Conservation (phyloP, 164 flowering plant genomes). For the Nymphaea colorata region DNA sequence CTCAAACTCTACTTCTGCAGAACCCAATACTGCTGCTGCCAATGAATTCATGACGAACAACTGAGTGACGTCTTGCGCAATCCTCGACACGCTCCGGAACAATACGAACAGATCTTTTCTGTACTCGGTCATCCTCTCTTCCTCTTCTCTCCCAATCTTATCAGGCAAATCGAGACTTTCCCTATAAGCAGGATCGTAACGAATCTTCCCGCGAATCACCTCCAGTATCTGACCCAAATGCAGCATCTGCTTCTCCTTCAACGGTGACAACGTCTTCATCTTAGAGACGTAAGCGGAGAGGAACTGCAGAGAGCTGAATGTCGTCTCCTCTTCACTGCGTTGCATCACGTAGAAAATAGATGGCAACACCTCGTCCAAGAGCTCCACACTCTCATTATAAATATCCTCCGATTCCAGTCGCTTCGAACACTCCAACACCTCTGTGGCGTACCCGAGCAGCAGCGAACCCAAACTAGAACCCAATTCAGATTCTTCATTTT, state of each 20-base stretch:
- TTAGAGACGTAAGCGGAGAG: slow-evolving; percentile 71
- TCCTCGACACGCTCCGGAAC: slow-evolving; percentile 77
- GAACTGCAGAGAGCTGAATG: slow-evolving; percentile 71
- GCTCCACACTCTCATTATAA: slow-evolving; percentile 17
- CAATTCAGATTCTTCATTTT: slow-evolving; percentile 59
- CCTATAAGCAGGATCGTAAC: slow-evolving; percentile 67
- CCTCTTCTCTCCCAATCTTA: slow-evolving; percentile 86
- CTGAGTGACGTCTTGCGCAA: slow-evolving; percentile 87
- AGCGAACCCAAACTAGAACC: slow-evolving; percentile 46
- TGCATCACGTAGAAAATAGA: slow-evolving; percentile 75
- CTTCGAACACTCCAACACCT: slow-evolving; percentile 71
- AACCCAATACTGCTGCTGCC: slow-evolving; percentile 35
- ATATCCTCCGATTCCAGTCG: slow-evolving; percentile 50
- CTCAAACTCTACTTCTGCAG: slow-evolving; percentile 62
- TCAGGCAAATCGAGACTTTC: slow-evolving; percentile 61
- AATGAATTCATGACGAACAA: slow-evolving; percentile 66
- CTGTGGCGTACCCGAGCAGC: slow-evolving; percentile 75
- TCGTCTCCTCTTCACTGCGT: slow-evolving; percentile 52
- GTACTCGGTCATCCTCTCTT: slow-evolving; percentile 75
- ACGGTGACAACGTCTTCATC: slow-evolving; percentile 57
- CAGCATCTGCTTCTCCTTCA: slow-evolving; percentile 62
- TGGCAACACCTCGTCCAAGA: slow-evolving; percentile 83
- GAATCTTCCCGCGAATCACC: slow-evolving; percentile 58
- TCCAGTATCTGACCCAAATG: slow-evolving; percentile 80
- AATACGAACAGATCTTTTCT: slow-evolving; percentile 81